Base-by-base conservation (phyloP, 2,329 filamentous ascomycete genomes). In the Hypoxylon rubiginosum region DNA sequence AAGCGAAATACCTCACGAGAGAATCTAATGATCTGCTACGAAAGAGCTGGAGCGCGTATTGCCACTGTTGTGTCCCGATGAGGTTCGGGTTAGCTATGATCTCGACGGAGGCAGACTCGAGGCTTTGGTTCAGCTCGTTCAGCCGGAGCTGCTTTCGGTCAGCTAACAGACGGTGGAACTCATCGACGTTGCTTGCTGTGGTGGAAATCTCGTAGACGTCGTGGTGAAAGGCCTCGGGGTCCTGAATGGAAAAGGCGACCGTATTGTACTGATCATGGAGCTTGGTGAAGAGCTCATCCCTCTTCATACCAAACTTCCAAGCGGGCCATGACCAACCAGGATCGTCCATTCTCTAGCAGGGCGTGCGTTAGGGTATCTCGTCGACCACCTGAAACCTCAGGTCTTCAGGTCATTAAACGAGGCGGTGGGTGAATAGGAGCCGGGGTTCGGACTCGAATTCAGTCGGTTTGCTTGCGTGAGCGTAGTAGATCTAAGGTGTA, bases 281-380 rank as follows among this genome's bases (percentile, higher is more conserved):
- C 56, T 82, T 85, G 57, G 83, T 85, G 74, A 84, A 84, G 77
- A 88, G 84, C 72, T 88, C 86, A 61, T 84, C 82, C 74, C 82
- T 83, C 81, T 86, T 87, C 83, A 88, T 83, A 73, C 85, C 86
- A 80, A 88, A 89, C 77, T 88, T 88, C 86, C 86, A 89, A 72
- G 84, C 83, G 46, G 86, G 86, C 86, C 86, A 89, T 71, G 82
- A 79, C 74, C 78, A 80, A 69, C 77, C 80, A 32, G 81, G 82
- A 60, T 88, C 86, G 77, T 88, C 85, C 86, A 89, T 88, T 70
- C 77, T 79, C 71, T 73, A 63, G 65, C 43, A 15, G 34, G 21
- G 43, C 24, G 28, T 36, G 59, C 48, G 50, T 50, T 30, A 36
- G 30, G 7, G 17, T 41, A 48, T 59, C 24, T 36, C 34, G 41